Percentiles rank a stretch among this genome's conserved stretches.
phyloP scores from a whole-genome alignment of 148 eudicot species.

The Rhododendron molle region DNA sequence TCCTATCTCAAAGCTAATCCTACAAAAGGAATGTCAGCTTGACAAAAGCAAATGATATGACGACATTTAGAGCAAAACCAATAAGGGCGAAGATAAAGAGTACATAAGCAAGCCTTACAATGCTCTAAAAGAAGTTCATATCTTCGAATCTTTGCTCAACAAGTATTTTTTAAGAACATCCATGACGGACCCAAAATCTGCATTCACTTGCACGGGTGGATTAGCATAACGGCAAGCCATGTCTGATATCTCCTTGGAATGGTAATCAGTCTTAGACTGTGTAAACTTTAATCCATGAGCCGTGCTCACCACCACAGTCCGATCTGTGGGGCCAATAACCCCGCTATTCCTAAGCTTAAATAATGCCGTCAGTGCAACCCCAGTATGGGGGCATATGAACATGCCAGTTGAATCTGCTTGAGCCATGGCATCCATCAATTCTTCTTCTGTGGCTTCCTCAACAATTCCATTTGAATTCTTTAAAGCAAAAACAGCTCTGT shows the following conservation, averaged over 20 bases:
- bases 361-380: constrained; percentile 84
- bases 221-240: constrained; percentile 76
- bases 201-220: constrained; percentile 80
- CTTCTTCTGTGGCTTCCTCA: constrained; percentile 96
- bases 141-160: constrained; percentile 31
- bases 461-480: constrained; percentile 74
- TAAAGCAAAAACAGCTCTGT: constrained; percentile 80
- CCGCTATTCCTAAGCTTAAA: constrained; percentile 68
- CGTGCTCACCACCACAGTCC: constrained; percentile 20
- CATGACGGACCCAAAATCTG: constrained; percentile 92
- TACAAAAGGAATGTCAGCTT: constrained; percentile 1
- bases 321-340: constrained; percentile 35
- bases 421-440: constrained; percentile 96
- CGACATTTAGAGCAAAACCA: neutral
- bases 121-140: neutral
- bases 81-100: neutral
- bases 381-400: constrained; percentile 97
- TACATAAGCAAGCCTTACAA: constrained; percentile 1
- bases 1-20: neutral
- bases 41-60: neutral
- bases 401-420: constrained; percentile 95
- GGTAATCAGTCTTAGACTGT: constrained; percentile 34
- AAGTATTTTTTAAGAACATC: constrained; percentile 76
- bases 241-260: constrained; percentile 60
- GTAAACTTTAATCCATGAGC: constrained; percentile 20